Conservation (phyloP, 768 basidiomycete genomes). For the Tricholoma sp. region DNA sequence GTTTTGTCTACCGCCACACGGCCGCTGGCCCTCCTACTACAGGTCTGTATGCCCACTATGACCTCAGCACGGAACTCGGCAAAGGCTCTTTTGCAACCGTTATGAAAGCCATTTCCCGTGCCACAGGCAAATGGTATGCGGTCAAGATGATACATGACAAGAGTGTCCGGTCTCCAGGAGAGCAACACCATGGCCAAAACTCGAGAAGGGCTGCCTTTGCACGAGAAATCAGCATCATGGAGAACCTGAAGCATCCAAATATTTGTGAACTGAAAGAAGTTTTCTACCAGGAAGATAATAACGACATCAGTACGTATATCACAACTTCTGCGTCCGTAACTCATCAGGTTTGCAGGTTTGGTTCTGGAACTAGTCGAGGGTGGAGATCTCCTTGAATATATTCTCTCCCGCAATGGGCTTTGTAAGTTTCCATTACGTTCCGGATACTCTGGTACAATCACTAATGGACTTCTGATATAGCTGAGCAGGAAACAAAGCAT, state of each 20-base stretch:
- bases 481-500: constrained; percentile 53
- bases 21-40: constrained; percentile 43
- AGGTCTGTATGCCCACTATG: constrained; percentile 63
- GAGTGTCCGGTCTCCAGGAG: constrained; percentile 26
- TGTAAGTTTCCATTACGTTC: constrained; percentile 34
- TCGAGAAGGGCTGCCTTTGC: constrained; percentile 38
- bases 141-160: constrained; percentile 79
- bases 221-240: constrained; percentile 77
- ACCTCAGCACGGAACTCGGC: constrained; percentile 68
- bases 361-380: constrained; percentile 85
- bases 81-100: constrained; percentile 92
- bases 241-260: constrained; percentile 71
- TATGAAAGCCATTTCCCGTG: constrained; percentile 69
- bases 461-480: constrained; percentile 22
- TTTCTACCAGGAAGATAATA: constrained; percentile 55
- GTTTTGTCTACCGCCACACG: constrained; percentile 67
- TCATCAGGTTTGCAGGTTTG: constrained; percentile 46
- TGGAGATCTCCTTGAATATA: constrained; percentile 83
- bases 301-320: constrained; percentile 47
- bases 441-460: neutral
- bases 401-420: constrained; percentile 55
- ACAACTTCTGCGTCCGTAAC: neutral
- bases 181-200: constrained; percentile 18
- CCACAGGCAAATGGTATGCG: constrained; percentile 72
- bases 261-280: constrained; percentile 78